A percentile compares a stretch with the other conserved stretches of the same genome.
Evolutionary conservation across 441 rosid species (phyloP).

Genomic region (Arabidopsis hybrid): DNA sequence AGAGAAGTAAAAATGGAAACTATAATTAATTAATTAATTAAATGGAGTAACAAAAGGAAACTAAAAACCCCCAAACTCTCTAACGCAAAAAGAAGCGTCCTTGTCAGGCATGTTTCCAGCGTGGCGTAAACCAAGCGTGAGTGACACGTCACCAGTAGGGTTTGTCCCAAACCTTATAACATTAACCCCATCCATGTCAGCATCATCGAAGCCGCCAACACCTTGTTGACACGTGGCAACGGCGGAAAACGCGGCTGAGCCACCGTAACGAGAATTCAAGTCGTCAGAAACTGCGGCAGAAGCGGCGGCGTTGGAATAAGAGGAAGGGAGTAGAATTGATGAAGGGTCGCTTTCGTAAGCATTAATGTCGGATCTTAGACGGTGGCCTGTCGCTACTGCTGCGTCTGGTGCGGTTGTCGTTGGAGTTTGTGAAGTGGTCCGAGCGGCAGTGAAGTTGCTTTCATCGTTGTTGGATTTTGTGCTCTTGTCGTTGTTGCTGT

Average conservation of each 20-base stretch:
- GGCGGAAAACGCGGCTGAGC: conserved; percentile 30
- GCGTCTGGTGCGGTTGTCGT: conserved; percentile 46
- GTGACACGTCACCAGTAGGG: conserved; percentile 80
- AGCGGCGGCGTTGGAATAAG: conserved; percentile 34
- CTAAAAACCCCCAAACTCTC: conserved; percentile 79
- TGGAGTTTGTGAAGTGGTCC: conserved; percentile 63
- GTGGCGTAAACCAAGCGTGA: conserved; percentile 94
- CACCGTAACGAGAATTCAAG: conserved; percentile 29
- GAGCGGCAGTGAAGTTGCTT: conserved; percentile 46
- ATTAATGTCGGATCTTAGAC: conserved; percentile 60
- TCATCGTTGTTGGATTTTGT: conserved; percentile 45
- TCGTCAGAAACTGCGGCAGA: conserved; percentile 22
- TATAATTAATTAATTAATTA: conserved; percentile 21
- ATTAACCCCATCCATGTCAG: conserved; percentile 48
- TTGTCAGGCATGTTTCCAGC: conserved; percentile 84
- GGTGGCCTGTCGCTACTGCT: conserved; percentile 50
- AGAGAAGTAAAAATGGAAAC: background rate
- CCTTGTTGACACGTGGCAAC: conserved; percentile 41
- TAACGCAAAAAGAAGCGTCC: conserved; percentile 69
- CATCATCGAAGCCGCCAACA: conserved; percentile 60
- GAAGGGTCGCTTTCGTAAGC: conserved; percentile 73
- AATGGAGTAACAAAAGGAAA: conserved; percentile 42
- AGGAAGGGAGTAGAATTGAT: conserved; percentile 31
- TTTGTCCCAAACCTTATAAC: conserved; percentile 77
- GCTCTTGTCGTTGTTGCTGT: conserved; percentile 39